phyloP scores from a whole-genome alignment of 208 protist species.

The Herpetomonas samuelpessoai region DNA sequence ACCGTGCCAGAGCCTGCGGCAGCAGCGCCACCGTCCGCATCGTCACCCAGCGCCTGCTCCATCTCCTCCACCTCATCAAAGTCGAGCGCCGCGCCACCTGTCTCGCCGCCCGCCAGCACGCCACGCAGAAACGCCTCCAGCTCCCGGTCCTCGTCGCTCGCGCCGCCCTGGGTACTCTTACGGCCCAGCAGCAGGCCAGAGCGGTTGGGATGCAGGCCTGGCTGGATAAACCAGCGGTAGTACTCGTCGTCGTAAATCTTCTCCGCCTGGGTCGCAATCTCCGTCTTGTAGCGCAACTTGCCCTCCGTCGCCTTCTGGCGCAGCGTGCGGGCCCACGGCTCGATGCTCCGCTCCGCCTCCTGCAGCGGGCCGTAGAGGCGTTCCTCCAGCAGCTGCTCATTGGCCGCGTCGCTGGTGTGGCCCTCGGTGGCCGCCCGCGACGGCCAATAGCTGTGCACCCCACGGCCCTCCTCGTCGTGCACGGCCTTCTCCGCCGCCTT shows the following conservation, averaged over 20 bases:
- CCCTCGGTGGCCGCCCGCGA: conserved; percentile 60
- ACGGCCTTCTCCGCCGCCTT: conserved; percentile 70
- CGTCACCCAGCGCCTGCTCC: conserved; percentile 4
- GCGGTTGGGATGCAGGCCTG: conserved; percentile 85
- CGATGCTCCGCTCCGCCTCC: conserved; percentile 53
- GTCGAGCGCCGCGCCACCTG: conserved; percentile 2
- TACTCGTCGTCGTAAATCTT: conserved; percentile 94
- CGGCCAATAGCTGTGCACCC: conserved; percentile 80
- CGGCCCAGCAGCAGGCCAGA: conserved; percentile 63
- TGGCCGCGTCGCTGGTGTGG: conserved; percentile 37
- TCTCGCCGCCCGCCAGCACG: conserved; percentile 3
- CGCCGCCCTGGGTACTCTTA: conserved; percentile 16
- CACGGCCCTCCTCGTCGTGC: conserved; percentile 67
- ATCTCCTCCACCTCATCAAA: conserved; percentile 10
- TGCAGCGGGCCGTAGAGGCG: conserved; percentile 64
- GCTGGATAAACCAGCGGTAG: conserved; percentile 93
- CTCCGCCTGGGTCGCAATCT: conserved; percentile 86
- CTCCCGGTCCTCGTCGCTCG: conserved; percentile 38
- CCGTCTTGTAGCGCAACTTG: conserved; percentile 61
- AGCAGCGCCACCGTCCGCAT: neutral
- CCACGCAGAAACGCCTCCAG: conserved; percentile 53
- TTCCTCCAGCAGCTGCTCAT: conserved; percentile 60
- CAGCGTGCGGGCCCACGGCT: conserved; percentile 76
- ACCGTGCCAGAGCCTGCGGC: neutral
- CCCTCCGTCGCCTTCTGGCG: conserved; percentile 61